Percentiles rank a stretch among this genome's conserved stretches.
phyloP scores from a whole-genome alignment of 768 basidiomycete species.

The Russula sp. region DNA sequence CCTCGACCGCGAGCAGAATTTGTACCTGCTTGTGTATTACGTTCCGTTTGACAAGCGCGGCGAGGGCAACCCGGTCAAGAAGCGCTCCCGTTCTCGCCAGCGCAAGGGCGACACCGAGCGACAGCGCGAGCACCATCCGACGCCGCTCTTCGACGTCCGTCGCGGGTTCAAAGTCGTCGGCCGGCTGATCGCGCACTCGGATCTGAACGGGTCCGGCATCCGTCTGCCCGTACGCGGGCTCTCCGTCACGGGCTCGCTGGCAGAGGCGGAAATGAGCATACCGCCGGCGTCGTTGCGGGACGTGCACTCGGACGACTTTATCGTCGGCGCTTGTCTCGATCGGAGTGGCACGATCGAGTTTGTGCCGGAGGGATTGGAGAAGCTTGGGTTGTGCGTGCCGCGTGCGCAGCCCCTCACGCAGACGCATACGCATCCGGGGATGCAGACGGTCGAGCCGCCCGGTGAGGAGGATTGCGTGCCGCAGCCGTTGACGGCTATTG shows the following conservation, averaged over 20 bases:
- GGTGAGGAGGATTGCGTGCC: constrained; percentile 39
- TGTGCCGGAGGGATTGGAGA: constrained; percentile 67
- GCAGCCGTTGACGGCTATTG: constrained; percentile 40
- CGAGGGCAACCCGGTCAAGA: constrained; percentile 33
- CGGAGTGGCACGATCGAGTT: constrained; percentile 70
- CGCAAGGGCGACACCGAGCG: constrained; percentile 33
- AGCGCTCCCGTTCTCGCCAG: constrained; percentile 31
- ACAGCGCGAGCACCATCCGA: background rate
- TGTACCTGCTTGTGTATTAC: constrained; percentile 78
- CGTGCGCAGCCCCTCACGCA: constrained; percentile 15
- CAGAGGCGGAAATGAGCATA: constrained; percentile 32
- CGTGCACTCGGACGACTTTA: constrained; percentile 32
- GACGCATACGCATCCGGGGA: constrained; percentile 3
- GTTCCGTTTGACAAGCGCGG: constrained; percentile 43
- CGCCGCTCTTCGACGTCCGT: constrained; percentile 37
- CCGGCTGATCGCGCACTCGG: constrained; percentile 62
- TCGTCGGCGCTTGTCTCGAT: constrained; percentile 56
- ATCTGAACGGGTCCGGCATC: constrained; percentile 65
- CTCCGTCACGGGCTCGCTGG: constrained; percentile 52
- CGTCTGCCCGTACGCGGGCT: constrained; percentile 67
- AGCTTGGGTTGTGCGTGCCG: constrained; percentile 55
- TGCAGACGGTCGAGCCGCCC: constrained; percentile 32
- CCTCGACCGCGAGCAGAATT: constrained; percentile 46
- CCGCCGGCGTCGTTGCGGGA: constrained; percentile 33
- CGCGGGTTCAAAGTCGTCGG: constrained; percentile 66